A percentile compares a stretch with the other conserved stretches of the same genome.
These are phyloP conservation scores for Plectosphaerella cucumerina DNA, from an alignment of 2,329 filamentous ascomycete genomes.

Conservation along the genomic window DNA sequence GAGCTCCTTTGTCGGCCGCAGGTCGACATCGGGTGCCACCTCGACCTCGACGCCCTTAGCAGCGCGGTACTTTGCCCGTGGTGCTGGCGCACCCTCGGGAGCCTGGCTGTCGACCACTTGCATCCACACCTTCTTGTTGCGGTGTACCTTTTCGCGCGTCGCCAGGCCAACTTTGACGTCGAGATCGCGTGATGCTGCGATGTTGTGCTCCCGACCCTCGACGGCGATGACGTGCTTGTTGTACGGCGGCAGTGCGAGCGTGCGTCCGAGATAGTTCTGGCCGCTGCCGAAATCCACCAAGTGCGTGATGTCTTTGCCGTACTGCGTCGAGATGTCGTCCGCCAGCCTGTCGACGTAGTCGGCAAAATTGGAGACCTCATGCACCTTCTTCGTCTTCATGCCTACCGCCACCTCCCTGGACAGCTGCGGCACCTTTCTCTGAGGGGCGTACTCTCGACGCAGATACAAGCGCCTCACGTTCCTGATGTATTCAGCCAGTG, in stretches of 20 bases:
- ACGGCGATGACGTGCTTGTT: conserved; percentile 86
- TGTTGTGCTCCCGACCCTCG: conserved; percentile 82
- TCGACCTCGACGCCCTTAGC: conserved; percentile 28
- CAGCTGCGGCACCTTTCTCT: conserved; percentile 47
- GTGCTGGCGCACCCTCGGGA: conserved; percentile 34
- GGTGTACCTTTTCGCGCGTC: conserved; percentile 66
- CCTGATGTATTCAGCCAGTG: conserved; percentile 67
- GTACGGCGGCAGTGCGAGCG: conserved; percentile 80
- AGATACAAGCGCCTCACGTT: conserved; percentile 68
- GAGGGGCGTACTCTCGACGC: conserved; percentile 51
- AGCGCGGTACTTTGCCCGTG: conserved; percentile 27
- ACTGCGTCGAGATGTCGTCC: conserved; percentile 48
- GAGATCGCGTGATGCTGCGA: conserved; percentile 76
- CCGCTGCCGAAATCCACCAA: conserved; percentile 95
- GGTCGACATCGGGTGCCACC: conserved; percentile 26
- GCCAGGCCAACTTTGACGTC: conserved; percentile 79
- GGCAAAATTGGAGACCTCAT: conserved; percentile 91
- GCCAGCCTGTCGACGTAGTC: conserved; percentile 67
- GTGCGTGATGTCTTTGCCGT: conserved; percentile 66
- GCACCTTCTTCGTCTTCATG: conserved; percentile 94
- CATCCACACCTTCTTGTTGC: conserved; percentile 78
- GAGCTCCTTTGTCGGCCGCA: conserved; percentile 47
- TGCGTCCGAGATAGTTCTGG: conserved; percentile 90
- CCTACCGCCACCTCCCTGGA: conserved; percentile 74
- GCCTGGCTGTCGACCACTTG: conserved; percentile 40